Evolutionary conservation across 2,329 filamentous ascomycete genomes (phyloP), one percentile per base, ranked within the genome.

Genomic region (Elsinoe ampelina): DNA sequence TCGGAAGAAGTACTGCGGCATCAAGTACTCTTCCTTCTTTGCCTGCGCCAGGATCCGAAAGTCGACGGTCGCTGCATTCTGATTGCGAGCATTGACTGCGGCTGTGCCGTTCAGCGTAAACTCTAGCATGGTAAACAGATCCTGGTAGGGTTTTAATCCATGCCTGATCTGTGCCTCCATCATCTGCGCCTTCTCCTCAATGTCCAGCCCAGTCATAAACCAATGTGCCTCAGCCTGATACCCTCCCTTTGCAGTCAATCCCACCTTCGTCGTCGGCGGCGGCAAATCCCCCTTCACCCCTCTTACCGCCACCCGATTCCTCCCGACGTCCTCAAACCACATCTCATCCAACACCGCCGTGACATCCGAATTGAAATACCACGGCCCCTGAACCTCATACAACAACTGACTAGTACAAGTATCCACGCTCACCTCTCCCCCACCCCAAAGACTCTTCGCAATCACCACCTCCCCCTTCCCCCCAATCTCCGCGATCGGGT

Each of bases 351-450:
- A 67, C 12, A 78, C 63, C 0, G 79, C 79, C 0, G 75, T 80
- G 30, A 81, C 79, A 60, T 82, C 80, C 0, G 74, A 77, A 66
- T 81, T 81, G 70, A 74, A 79, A 63, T 82, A 82, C 71, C 73
- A 76, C 0, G 75, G 76, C 4, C 78, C 78, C 61, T 80, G 77
- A 13, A 80, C 75, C 63, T 80, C 77, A 62, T 80, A 81, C 1
- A 81, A 62, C 2, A 80, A 67, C 59, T 81, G 79, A 2, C 73
- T 76, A 0, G 73, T 73, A 57, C 77, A 76, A 0, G 78, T 81
- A 55, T 80, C 74, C 6, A 75, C 72, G 1, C 70, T 69, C 5
- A 73, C 68, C 50, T 65, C 65, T 35, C 72, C 72, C 26, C 64
- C 67, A 57, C 62, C 69, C 35, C 60, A 65, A 52, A 61, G 60